Percentiles rank a stretch among this genome's conserved stretches.
These are phyloP conservation scores for Xerocomus spinulosus DNA, from an alignment of 768 basidiomycete species.

Conservation along the genomic window DNA sequence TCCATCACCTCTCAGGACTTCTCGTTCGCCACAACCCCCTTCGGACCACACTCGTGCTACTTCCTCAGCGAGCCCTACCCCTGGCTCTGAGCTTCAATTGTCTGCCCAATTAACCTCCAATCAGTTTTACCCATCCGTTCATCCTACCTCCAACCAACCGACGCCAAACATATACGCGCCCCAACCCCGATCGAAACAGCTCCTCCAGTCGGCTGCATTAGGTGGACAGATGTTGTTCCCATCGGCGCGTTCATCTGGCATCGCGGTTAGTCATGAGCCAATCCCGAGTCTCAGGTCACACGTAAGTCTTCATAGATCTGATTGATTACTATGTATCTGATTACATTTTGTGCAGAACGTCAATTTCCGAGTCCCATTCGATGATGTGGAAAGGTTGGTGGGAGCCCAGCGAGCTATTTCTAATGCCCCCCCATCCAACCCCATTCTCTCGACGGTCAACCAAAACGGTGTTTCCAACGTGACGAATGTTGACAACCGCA, in stretches of 20 bases:
- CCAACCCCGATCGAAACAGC: slow-evolving; percentile 3
- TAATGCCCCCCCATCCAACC: too few species aligned
- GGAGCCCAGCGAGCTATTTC: too few species aligned
- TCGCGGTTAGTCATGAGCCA: neutral
- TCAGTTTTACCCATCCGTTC: neutral
- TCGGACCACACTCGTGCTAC: slow-evolving; percentile 10
- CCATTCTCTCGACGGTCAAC: slow-evolving; percentile 30
- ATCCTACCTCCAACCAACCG: slow-evolving; percentile 10
- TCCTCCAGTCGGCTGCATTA: neutral
- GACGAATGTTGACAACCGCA: slow-evolving; percentile 28
- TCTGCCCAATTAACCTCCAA: slow-evolving; percentile 9
- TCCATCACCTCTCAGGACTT: slow-evolving; percentile 36
- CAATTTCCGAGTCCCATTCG: too few species aligned
- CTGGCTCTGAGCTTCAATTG: slow-evolving; percentile 14
- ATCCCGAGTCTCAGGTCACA: neutral
- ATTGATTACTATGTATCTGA: neutral
- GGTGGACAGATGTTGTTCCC: slow-evolving; percentile 3
- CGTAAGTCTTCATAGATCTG: slow-evolving; percentile 4
- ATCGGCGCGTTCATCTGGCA: slow-evolving; percentile 1
- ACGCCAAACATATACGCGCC: slow-evolving; percentile 8
- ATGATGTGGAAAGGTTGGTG: too few species aligned
- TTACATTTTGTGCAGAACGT: too few species aligned
- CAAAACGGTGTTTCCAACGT: slow-evolving; percentile 37
- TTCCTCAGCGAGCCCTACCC: slow-evolving; percentile 13
- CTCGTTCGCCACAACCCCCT: slow-evolving; percentile 4